Percentiles rank a stretch among this genome's conserved stretches.
These are phyloP conservation scores for Ophiosphaerella narmari DNA, from an alignment of 2,329 filamentous ascomycete genomes.

Conservation along the genomic window DNA sequence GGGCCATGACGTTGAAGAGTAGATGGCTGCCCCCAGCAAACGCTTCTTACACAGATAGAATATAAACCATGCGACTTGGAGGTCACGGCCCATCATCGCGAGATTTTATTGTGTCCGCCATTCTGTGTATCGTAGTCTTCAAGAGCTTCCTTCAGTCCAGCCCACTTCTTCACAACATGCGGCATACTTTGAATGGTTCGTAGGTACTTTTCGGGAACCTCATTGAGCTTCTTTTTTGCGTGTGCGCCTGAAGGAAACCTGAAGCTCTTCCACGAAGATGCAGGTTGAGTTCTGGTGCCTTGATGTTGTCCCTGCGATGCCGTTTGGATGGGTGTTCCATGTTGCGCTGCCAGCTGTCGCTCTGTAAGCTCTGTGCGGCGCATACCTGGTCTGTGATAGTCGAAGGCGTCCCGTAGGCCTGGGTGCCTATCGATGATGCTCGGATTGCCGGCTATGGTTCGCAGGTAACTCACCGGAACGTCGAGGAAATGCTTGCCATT, in stretches of 20 bases:
- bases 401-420: constrained; percentile 27
- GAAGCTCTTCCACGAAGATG: constrained; percentile 8
- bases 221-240: constrained; percentile 14
- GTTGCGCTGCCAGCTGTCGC: constrained; percentile 3
- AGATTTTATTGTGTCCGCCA: constrained; percentile 9
- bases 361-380: constrained; percentile 8
- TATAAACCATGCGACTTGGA: too few relatives aligned
- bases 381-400: constrained; percentile 26
- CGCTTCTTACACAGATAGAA: too few relatives aligned
- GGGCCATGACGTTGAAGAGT: too few relatives aligned
- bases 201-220: constrained; percentile 26
- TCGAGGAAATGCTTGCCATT: constrained; percentile 22
- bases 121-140: constrained; percentile 25
- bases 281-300: neutral
- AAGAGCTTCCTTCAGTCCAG: constrained; percentile 22
- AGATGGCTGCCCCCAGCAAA: too few relatives aligned
- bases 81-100: neutral
- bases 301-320: neutral
- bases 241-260: constrained; percentile 15
- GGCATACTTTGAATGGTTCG: constrained; percentile 25
- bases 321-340: neutral
- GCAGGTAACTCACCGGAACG: constrained; percentile 26
- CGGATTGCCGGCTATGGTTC: constrained; percentile 28
- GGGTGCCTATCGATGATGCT: constrained; percentile 22
- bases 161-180: constrained; percentile 20